These are phyloP conservation scores for Hortiboletus rubellus DNA, from an alignment of 1,284 basidiomycete species.

Conservation along the genomic window DNA sequence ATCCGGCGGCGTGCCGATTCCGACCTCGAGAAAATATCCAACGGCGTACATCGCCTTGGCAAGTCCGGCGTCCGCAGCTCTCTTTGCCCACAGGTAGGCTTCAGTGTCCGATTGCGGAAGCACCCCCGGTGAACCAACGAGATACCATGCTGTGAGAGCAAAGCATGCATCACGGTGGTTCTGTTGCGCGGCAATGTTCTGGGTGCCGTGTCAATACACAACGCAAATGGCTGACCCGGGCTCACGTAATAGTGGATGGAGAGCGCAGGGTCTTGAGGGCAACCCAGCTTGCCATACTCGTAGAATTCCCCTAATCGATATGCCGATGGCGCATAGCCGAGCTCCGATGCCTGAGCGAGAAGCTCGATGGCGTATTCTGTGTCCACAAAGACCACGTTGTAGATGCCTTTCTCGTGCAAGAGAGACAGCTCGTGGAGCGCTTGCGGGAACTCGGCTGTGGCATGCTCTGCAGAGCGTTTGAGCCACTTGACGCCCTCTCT, in stretches of 20 bases:
- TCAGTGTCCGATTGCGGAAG: constrained; percentile 98
- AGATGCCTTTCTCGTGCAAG: constrained; percentile 92
- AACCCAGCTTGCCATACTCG: constrained; percentile 98
- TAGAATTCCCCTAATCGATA: constrained; percentile 98
- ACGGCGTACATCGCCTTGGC: constrained; percentile 96
- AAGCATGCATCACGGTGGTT: constrained; percentile 97
- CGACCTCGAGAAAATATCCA: constrained; percentile 96
- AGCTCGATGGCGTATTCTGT: constrained; percentile 94
- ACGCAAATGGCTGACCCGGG: neutral
- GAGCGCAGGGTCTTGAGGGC: constrained; percentile 95
- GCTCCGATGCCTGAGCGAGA: constrained; percentile 91
- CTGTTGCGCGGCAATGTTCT: constrained; percentile 99
- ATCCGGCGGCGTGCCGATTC: constrained; percentile 76
- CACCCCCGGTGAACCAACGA: constrained; percentile 96
- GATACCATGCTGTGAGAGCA: constrained; percentile 97
- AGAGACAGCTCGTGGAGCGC: constrained; percentile 95
- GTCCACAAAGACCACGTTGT: constrained; percentile 97
- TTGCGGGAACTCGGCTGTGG: constrained; percentile 94
- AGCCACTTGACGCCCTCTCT: constrained; percentile 99
- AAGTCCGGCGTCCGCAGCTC: constrained; percentile 86
- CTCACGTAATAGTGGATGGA: constrained; percentile 98
- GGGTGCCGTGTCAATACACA: constrained; percentile 15
- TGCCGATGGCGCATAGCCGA: constrained; percentile 95
- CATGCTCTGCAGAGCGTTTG: constrained; percentile 93
- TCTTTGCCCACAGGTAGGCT: constrained; percentile 93